phyloP scores from a whole-genome alignment of 2,329 filamentous ascomycete genomes.

The Mariannaea sp. region DNA sequence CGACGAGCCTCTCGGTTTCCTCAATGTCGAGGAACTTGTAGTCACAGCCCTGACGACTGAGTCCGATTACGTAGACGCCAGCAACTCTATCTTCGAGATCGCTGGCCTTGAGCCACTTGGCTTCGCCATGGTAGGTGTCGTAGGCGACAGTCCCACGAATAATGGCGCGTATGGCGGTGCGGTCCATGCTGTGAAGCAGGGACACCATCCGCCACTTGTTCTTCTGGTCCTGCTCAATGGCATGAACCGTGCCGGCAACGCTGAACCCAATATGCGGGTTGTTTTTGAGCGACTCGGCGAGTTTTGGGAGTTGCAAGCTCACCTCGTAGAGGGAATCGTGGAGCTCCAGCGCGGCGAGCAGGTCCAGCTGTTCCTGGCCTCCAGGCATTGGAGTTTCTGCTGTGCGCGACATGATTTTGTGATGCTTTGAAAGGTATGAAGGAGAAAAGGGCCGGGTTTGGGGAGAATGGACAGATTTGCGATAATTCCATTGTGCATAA shows the following conservation, averaged over 20 bases:
- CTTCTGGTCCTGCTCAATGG: neutral
- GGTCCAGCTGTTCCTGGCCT: neutral
- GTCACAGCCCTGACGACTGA: neutral
- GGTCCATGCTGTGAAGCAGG: slow-evolving; percentile 8
- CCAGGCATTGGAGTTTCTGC: slow-evolving; percentile 10
- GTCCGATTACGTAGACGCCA: slow-evolving; percentile 12
- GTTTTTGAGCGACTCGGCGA: neutral
- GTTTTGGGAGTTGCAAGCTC: neutral
- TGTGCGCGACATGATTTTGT: neutral
- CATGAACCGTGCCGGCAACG: neutral
- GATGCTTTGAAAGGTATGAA: neutral
- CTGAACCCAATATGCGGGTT: neutral
- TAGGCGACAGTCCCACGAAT: slow-evolving; percentile 9
- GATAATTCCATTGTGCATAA: too few relatives aligned
- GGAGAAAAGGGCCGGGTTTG: neutral
- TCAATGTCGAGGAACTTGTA: slow-evolving; percentile 10
- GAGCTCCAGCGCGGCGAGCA: neutral
- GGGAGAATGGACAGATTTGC: too few relatives aligned
- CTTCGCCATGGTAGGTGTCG: neutral
- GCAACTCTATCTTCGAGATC: neutral
- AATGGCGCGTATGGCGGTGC: neutral
- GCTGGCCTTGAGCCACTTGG: neutral
- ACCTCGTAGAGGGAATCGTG: neutral
- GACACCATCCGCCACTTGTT: slow-evolving; percentile 4
- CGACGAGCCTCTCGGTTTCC: slow-evolving; percentile 1